These are phyloP conservation scores for Mallotus repandus DNA, from an alignment of 441 rosid genomes.

Conservation along the genomic window DNA sequence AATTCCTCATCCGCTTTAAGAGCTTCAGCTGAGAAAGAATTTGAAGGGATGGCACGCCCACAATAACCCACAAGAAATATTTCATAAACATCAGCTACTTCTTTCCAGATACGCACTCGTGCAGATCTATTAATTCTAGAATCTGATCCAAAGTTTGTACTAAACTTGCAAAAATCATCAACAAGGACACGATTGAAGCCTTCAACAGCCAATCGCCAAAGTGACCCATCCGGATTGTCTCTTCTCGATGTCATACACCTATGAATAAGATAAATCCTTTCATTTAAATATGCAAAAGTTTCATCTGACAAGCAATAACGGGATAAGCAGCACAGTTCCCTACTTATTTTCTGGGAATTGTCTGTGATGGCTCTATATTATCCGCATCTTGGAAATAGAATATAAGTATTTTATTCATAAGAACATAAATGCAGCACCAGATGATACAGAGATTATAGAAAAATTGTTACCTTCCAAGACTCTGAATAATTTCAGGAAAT, in stretches of 20 bases:
- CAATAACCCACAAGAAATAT: conserved; percentile 94
- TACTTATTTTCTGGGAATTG: not conserved
- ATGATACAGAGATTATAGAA: conserved; percentile 14
- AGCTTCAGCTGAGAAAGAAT: conserved; percentile 56
- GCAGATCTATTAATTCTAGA: conserved; percentile 58
- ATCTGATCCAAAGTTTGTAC: conserved; percentile 43
- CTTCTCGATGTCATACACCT: conserved; percentile 98
- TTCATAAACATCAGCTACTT: conserved; percentile 92
- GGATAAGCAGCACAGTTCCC: not conserved
- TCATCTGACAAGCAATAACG: not conserved
- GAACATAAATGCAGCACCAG: conserved; percentile 4
- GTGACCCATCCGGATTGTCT: conserved; percentile 92
- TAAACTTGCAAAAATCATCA: conserved; percentile 56
- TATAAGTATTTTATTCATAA: not conserved
- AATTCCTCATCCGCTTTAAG: conserved; percentile 76
- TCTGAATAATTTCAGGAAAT: conserved; percentile 82
- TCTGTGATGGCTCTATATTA: not conserved
- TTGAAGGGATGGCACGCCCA: conserved; percentile 91
- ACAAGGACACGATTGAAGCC: conserved; percentile 79
- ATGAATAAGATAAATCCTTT: conserved; percentile 24
- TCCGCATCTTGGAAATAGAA: not conserved
- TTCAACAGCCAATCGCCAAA: conserved; percentile 92
- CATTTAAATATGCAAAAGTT: conserved; percentile 8
- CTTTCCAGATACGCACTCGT: conserved; percentile 88
- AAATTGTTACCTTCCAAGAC: conserved; percentile 71